Evolutionary conservation across 2,329 filamentous ascomycete genomes (phyloP).

Genomic region (Knufia petricola): DNA sequence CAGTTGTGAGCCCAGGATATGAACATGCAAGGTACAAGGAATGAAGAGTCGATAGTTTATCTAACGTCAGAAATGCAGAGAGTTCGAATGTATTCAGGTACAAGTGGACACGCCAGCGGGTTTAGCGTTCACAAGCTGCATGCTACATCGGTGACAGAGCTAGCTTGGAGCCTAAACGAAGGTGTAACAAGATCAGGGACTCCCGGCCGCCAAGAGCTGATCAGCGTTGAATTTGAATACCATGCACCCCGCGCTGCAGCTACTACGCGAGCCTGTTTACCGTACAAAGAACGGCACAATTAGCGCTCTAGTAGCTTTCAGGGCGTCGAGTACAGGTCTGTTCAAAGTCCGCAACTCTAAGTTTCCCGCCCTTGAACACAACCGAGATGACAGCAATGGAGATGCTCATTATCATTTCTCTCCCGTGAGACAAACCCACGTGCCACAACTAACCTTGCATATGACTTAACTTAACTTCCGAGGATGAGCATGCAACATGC

Average conservation of each 20-base stretch:
- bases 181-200: neutral
- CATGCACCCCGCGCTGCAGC: neutral
- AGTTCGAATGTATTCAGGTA: neutral
- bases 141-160: neutral
- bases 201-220: neutral
- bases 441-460: too few relatives aligned
- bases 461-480: too few relatives aligned
- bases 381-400: too few relatives aligned
- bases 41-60: neutral
- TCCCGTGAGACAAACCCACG: neutral
- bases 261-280: neutral
- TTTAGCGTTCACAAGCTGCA: neutral
- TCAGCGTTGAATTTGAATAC: neutral
- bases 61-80: neutral
- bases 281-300: too few relatives aligned
- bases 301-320: too few relatives aligned
- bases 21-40: conserved; percentile 1
- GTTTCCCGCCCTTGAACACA: too few relatives aligned
- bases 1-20: neutral
- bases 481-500: neutral
- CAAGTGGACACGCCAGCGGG: neutral
- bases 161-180: neutral
- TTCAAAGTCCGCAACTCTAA: too few relatives aligned
- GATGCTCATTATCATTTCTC: too few relatives aligned
- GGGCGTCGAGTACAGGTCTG: too few relatives aligned